phyloP scores from a whole-genome alignment of 2,329 filamentous ascomycete species.

The Diaporthe vaccinii region DNA sequence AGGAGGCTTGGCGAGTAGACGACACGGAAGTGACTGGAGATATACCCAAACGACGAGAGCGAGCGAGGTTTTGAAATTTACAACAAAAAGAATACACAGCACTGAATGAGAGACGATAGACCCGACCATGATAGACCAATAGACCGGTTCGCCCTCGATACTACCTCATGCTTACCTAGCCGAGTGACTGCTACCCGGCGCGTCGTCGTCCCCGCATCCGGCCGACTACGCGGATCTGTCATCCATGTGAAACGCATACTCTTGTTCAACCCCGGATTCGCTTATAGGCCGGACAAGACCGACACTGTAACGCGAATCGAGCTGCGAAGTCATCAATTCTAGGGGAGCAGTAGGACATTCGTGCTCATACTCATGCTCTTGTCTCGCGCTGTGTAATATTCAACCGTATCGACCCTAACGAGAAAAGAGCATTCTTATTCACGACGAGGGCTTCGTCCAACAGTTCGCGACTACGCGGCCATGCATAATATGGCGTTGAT shows the following conservation, averaged over 20 bases:
- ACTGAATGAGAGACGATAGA: constrained; percentile 29
- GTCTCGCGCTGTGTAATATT: background rate
- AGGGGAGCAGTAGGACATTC: background rate
- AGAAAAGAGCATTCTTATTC: background rate
- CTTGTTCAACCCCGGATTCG: background rate
- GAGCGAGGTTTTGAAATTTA: constrained; percentile 13
- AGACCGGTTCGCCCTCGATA: constrained; percentile 28
- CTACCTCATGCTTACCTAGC: background rate
- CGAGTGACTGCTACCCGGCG: background rate
- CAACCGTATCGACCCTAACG: background rate
- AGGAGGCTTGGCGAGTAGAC: constrained; percentile 20
- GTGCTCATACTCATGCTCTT: background rate
- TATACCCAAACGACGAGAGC: constrained; percentile 35
- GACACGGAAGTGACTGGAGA: constrained; percentile 27
- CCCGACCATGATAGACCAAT: constrained; percentile 9
- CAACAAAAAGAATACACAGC: background rate
- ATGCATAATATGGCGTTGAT: too few species aligned
- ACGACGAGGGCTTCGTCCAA: background rate
- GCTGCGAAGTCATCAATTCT: too few species aligned
- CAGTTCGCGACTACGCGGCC: too few species aligned
- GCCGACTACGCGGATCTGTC: constrained; percentile 5
- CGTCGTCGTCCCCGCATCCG: constrained; percentile 4
- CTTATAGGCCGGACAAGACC: background rate
- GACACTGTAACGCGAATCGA: background rate
- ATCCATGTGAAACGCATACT: background rate